phyloP scores from a whole-genome alignment of 208 protist species.

The Leishmania turanica region DNA sequence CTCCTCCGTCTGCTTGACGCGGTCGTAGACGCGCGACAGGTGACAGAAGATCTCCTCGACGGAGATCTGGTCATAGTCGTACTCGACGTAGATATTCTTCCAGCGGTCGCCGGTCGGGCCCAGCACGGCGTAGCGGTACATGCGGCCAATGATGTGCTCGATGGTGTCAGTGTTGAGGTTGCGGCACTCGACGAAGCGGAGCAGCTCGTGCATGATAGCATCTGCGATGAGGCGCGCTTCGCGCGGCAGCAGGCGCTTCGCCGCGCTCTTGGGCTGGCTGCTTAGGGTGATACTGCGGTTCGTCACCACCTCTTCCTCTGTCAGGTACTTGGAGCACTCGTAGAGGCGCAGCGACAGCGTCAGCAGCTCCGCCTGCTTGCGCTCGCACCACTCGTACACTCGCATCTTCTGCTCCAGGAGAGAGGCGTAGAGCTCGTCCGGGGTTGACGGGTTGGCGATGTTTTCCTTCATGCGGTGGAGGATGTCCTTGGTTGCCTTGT shows the following conservation, averaged over 20 bases:
- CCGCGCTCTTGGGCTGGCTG: neutral
- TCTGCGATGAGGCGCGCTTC: conserved; percentile 77
- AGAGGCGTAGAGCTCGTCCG: conserved; percentile 77
- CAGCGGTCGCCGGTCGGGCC: conserved; percentile 81
- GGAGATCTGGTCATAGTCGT: conserved; percentile 63
- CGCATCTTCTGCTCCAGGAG: conserved; percentile 68
- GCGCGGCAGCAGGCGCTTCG: conserved; percentile 40
- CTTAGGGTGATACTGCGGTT: conserved; percentile 46
- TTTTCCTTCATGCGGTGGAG: conserved; percentile 89
- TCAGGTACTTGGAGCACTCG: conserved; percentile 53
- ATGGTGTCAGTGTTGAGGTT: conserved; percentile 90
- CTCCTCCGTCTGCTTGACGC: conserved; percentile 69
- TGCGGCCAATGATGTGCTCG: conserved; percentile 85
- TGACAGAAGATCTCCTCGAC: conserved; percentile 76
- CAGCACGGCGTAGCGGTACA: conserved; percentile 88
- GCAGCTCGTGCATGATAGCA: conserved; percentile 73
- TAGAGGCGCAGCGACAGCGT: conserved; percentile 64
- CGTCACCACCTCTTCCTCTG: conserved; percentile 52
- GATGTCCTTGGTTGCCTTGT: conserved; percentile 88
- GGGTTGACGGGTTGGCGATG: conserved; percentile 80
- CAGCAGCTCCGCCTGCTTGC: conserved; percentile 67
- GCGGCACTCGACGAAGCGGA: conserved; percentile 83
- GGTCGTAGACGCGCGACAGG: conserved; percentile 79
- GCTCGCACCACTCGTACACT: conserved; percentile 76
- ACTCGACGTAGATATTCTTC: conserved; percentile 69